A percentile compares a stretch with the other conserved stretches of the same genome.
Evolutionary conservation across 2,329 filamentous ascomycete genomes (phyloP).

Genomic region (Paracorniculantispora psalliotae): DNA sequence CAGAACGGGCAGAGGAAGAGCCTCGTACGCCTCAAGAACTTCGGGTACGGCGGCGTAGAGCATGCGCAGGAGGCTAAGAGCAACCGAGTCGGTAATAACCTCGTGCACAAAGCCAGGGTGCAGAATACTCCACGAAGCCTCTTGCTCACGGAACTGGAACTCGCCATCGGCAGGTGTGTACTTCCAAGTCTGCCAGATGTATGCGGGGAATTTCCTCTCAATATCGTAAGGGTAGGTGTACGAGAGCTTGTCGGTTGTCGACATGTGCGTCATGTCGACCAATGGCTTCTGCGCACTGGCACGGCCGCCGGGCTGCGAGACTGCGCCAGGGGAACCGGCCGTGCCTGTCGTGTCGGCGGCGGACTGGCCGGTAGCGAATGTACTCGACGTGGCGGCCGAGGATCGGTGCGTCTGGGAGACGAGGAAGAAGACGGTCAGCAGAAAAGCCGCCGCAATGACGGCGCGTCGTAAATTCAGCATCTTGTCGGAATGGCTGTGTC

Average conservation of each 20-base stretch:
- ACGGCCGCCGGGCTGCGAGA: conserved; percentile 21
- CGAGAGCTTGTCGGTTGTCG: conserved; percentile 73
- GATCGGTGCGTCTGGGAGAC: conserved; percentile 54
- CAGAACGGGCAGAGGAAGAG: conserved; percentile 67
- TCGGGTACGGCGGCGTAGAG: conserved; percentile 81
- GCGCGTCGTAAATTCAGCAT: conserved; percentile 81
- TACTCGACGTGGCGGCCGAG: not conserved
- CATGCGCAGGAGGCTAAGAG: conserved; percentile 73
- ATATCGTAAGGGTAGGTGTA: conserved; percentile 95
- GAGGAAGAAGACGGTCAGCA: conserved; percentile 65
- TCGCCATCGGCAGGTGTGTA: conserved; percentile 69
- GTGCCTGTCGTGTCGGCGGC: conserved; percentile 21
- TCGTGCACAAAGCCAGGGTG: conserved; percentile 94
- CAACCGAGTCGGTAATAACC: conserved; percentile 88
- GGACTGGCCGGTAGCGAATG: conserved; percentile 12
- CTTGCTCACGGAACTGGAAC: conserved; percentile 77
- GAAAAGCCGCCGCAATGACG: conserved; percentile 62
- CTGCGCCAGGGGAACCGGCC: conserved; percentile 14
- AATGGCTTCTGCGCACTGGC: conserved; percentile 57
- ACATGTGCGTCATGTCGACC: conserved; percentile 65
- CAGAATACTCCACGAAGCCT: conserved; percentile 81
- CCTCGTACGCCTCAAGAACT: conserved; percentile 69
- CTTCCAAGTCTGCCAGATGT: conserved; percentile 99
- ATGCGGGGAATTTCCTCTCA: conserved; percentile 84
- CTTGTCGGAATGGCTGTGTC: conserved; percentile 41